Base-by-base conservation (phyloP, 805 yeast species). In the Lipomyces chichibuensis region DNA sequence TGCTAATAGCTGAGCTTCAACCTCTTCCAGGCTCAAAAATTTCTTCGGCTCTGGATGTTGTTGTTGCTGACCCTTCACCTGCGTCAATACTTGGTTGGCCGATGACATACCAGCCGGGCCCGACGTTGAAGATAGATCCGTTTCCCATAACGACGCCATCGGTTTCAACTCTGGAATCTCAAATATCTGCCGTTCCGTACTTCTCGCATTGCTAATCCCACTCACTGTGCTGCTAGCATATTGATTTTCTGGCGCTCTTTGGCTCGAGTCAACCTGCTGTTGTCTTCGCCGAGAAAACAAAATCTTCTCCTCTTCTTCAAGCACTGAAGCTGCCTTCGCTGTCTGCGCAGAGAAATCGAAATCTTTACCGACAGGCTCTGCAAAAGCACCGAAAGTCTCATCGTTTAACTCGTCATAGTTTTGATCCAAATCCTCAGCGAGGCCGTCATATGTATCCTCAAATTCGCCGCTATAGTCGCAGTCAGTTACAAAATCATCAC, bases 401-500 rank as follows among this genome's bases (percentile, higher is more conserved):
- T 87, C 90, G 75, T 91, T 90, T 72, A 88, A 82, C 51, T 89
- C 95, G 75, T 91, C 97, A 59, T 89, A 93, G 39, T 85, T 88
- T 65, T 87, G 90, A 43, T 82, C 84, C 59, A 82, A 70, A 72
- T 78, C 70, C n/a, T 87, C 90, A 5, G 91, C 96, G 64, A 88
- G 82, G 1, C 94, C 93, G 57, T 87, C 90, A 77, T 90, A 90
- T 23, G 94, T 87, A 43, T 92, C 96, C 74, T 92, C 96, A 54
- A 20, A 61, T 23, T 52, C 55, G 0, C 27, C 75, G 91, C 84
- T 79, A 58, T 17, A 55, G 23, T n/a, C 23, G 7, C 55, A 52
- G 29, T 52, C 55, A 52, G 53, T 52, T 25, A 29, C 55, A 25
- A 27, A 54, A 2, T 29, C 57, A 33, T 27, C 33, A 29, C 23